Conservation (phyloP, 2,329 filamentous ascomycete genomes). For the Colletotrichum ledebouriae region DNA sequence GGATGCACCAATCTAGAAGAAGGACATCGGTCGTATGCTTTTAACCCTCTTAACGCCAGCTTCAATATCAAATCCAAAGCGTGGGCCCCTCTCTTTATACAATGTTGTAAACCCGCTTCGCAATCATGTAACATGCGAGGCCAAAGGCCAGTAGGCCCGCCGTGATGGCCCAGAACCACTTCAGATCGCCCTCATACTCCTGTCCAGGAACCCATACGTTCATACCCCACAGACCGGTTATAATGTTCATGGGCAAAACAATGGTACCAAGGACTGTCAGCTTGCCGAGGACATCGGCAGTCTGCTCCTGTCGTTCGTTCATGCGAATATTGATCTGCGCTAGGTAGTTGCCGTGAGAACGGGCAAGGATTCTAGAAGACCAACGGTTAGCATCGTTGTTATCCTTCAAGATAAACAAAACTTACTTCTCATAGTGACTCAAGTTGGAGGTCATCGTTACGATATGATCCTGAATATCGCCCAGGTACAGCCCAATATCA, state of each 20-base stretch:
- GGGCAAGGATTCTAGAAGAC: slow-evolving; percentile 79
- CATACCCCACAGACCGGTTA: slow-evolving; percentile 99
- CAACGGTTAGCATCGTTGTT: slow-evolving; percentile 16
- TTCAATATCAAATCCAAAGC: background rate
- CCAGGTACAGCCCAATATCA: slow-evolving; percentile 97
- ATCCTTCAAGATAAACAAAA: slow-evolving; percentile 40
- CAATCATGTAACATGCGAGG: slow-evolving; percentile 81
- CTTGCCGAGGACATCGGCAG: slow-evolving; percentile 93
- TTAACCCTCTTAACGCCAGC: slow-evolving; percentile 18
- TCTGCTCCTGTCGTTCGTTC: slow-evolving; percentile 97
- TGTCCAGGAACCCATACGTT: slow-evolving; percentile 97
- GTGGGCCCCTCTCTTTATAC: slow-evolving; percentile 62
- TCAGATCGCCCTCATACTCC: slow-evolving; percentile 79
- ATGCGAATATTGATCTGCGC: slow-evolving; percentile 99
- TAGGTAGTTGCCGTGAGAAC: slow-evolving; percentile 97
- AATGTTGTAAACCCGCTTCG: slow-evolving; percentile 87
- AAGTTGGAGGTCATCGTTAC: slow-evolving; percentile 98
- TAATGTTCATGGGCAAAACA: slow-evolving; percentile 98
- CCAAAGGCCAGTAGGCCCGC: slow-evolving; percentile 84
- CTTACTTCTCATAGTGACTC: slow-evolving; percentile 94
- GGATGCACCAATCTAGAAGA: slow-evolving; percentile 30
- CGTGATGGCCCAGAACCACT: slow-evolving; percentile 83
- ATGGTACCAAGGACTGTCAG: slow-evolving; percentile 97
- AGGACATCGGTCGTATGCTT: slow-evolving; percentile 20
- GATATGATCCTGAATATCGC: slow-evolving; percentile 99